Base-by-base conservation (phyloP, 495 filamentous ascomycete species). In the Penicillium pancosmium region DNA sequence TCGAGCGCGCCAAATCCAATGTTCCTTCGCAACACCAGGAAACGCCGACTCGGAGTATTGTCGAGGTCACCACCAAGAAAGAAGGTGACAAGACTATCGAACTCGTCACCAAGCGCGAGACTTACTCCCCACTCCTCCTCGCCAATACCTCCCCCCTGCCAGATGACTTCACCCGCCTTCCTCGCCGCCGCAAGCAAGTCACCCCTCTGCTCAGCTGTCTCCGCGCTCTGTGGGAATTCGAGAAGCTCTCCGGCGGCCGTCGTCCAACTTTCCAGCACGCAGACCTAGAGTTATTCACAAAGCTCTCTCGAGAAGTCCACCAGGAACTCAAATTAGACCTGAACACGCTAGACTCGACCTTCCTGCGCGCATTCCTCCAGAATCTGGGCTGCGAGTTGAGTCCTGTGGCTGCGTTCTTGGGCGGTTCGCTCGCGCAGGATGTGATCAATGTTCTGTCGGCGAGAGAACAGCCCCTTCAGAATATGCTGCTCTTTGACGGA, bases 391-490 rank as follows among this genome's bases (percentile, higher is more conserved):
- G 82, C 62, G 94, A 98, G 73, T 73, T 98, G 31, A 87, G 89
- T 31, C 92, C 94, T 21, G 91, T 95, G 11, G 87, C 92, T 2
- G 93, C 94, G 0, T 92, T 97, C 57, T 72, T 98, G 23, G 94
- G 94, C 25, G 94, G 92, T 1, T 84, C 90, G 66, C 79, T 98
- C 5, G 92, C 93, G 3, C 94, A 98, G 75, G 94, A 98, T 69
- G 91, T 96, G 18, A 98, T 98, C 73, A 98, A 97, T 60, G 93
- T 97, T 36, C 83, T 98, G 9, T 91, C 92, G 21, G 83, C 86
- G 61, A 82, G 90, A 43, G 91, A 97, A 75, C 94, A 98, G 71
- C 94, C 94, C 3, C 83, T 98, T 15, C 95, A 98, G 78, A 98
- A 98, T 69, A 84, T 97, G 67, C 80, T 96, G 35, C 76, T 98